phyloP scores from a whole-genome alignment of 73 alveolate genomes.

The Tetrahymena borealis region DNA sequence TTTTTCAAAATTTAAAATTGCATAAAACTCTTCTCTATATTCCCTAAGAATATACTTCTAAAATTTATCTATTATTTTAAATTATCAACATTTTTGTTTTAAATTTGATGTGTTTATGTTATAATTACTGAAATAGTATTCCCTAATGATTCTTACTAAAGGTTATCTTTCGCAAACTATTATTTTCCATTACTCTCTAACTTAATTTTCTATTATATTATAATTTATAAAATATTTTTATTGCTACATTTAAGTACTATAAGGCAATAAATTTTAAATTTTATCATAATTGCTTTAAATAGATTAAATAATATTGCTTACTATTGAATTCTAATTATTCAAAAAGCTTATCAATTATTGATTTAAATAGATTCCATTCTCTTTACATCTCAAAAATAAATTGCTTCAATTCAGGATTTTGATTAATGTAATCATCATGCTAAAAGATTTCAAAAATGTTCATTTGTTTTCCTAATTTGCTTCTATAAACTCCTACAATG shows the following conservation, averaged over 20 bases:
- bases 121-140: not conserved
- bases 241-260: not conserved
- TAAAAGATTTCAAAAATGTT: not conserved
- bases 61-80: not conserved
- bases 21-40: not conserved
- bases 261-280: no score
- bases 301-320: not conserved
- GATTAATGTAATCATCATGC: not conserved
- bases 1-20: not conserved
- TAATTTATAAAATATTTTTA: not conserved
- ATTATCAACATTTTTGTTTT: not conserved
- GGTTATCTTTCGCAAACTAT: not conserved
- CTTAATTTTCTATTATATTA: not conserved
- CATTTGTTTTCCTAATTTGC: not conserved
- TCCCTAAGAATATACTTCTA: not conserved
- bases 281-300: not conserved
- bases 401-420: not conserved
- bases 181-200: not conserved
- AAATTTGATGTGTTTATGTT: not conserved
- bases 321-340: not conserved
- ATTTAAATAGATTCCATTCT: not conserved
- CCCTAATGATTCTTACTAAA: not conserved
- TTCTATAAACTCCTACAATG: not conserved
- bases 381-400: not conserved
- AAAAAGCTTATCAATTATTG: not conserved